Evolutionary conservation across 1,139 yeast species (phyloP), one percentile per base, ranked within the genome.

Genomic region (Yamadazyma triangularis): DNA sequence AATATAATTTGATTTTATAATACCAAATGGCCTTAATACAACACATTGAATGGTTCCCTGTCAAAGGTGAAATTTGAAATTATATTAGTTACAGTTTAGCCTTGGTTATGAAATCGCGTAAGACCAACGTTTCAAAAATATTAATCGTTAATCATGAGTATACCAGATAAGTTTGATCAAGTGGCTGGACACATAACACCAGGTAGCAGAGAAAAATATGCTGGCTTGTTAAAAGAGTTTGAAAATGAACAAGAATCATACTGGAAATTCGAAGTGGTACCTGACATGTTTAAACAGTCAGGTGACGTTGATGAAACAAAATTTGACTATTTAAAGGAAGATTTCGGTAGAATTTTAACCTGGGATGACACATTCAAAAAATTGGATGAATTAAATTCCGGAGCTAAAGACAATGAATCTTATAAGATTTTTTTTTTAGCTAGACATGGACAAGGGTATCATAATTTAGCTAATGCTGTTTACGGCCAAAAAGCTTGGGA

Each of bases 361-460:
- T 68, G 74, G 74, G 44, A 44, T 14, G 53, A 54, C 4, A 52
- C 58, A 2, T 38, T 55, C 8, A 35, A 32, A 0, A 44, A 55
- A 10, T 41, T 68, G 15, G 41, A 50, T 8, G 35, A 44, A 4
- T 50, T 70, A 35, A 70, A 70, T 39, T 6, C 20, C 20, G 9
- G 8, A 7, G 51, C 65, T 3, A 48, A 46, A 0, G 37, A 29
- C 2, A 56, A 64, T 31, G 68, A 52, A 20, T 48, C 48, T 14
- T 77, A 79, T 51, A 81, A 80, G 49, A 49, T 82, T 25, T 41
- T 82, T 4, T 68, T 77, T 32, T 58, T 80, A 31, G 88, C 85
- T 2, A 64, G 94, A 36, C 93, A 84, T 47, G 93, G 93, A 6
- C 84, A 83, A 53, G 93, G 93, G 0, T 75, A 64, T 54, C 91